Percentiles rank a stretch among this genome's conserved stretches.
Evolutionary conservation across 1,284 basidiomycete species (phyloP).

Genomic region (Entoloma clypeatum): DNA sequence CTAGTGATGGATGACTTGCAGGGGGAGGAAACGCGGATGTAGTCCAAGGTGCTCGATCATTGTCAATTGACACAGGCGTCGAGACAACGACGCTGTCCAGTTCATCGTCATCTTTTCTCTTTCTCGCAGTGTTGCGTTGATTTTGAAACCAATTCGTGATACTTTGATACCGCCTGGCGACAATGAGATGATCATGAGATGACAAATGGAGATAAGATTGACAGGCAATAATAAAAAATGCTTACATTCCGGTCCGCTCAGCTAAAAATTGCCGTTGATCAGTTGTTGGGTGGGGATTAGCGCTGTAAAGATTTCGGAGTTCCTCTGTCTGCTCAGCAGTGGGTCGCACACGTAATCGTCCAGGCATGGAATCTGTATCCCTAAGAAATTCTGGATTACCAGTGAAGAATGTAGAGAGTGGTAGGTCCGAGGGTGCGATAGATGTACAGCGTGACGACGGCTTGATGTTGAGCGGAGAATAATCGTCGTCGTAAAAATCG

Average conservation of each 20-base stretch:
- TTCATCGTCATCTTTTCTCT: conserved; percentile 51
- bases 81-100: conserved; percentile 28
- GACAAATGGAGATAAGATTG: conserved; percentile 25
- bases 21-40: conserved; percentile 48
- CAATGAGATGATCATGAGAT: conserved; percentile 23
- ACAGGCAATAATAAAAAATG: conserved; percentile 25
- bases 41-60: conserved; percentile 35
- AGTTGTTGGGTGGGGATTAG: conserved; percentile 59
- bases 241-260: conserved; percentile 69
- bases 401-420: conserved; percentile 39
- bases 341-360: conserved; percentile 59
- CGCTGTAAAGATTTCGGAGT: conserved; percentile 57
- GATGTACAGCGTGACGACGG: conserved; percentile 33
- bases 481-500: conserved; percentile 46
- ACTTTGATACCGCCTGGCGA: conserved; percentile 64
- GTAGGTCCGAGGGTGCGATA: conserved; percentile 29
- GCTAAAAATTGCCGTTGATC: conserved; percentile 64
- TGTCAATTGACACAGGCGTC: conserved; percentile 22
- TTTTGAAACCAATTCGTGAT: conserved; percentile 84
- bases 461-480: conserved; percentile 31
- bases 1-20: conserved; percentile 40
- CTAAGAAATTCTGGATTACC: conserved; percentile 43
- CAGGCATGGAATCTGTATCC: conserved; percentile 44
- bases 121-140: conserved; percentile 70
- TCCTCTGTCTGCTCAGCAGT: conserved; percentile 61